A percentile compares a stretch with the other conserved stretches of the same genome.
Conservation (phyloP, 352 stramenopile species). For the Pythium sukuiense region DNA sequence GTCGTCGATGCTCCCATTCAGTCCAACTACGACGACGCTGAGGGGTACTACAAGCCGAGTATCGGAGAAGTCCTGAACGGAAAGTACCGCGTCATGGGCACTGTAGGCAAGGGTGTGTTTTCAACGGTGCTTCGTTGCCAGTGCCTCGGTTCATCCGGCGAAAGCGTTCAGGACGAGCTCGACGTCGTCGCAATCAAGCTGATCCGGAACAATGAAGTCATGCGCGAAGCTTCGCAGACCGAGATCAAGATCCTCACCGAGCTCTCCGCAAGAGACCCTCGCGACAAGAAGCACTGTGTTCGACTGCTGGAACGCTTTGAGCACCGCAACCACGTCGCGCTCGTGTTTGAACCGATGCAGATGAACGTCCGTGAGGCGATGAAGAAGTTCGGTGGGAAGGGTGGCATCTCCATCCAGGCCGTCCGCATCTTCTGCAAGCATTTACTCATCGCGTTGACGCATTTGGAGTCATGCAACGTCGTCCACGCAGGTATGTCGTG, state of each 20-base stretch:
- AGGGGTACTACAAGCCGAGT: constrained; percentile 97
- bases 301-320: constrained; percentile 85
- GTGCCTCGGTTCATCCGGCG: neutral
- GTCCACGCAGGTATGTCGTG: constrained; percentile 88
- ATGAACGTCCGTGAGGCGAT: constrained; percentile 96
- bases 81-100: constrained; percentile 93
- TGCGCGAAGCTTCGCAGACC: constrained; percentile 93
- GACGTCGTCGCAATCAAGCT: constrained; percentile 84
- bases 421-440: constrained; percentile 85
- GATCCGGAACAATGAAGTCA: constrained; percentile 97
- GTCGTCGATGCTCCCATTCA: constrained; percentile 48
- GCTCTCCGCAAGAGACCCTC: constrained; percentile 60
- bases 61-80: constrained; percentile 93
- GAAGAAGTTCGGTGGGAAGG: constrained; percentile 88
- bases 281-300: constrained; percentile 87
- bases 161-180: neutral
- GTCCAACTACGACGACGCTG: constrained; percentile 95
- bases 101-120: constrained; percentile 97
- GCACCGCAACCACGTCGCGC: constrained; percentile 93
- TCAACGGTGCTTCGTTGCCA: constrained; percentile 97
- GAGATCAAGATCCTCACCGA: constrained; percentile 84
- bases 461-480: constrained; percentile 75
- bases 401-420: constrained; percentile 82
- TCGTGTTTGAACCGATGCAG: constrained; percentile 97
- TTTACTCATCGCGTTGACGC: constrained; percentile 73